Base-by-base conservation (phyloP, 768 basidiomycete genomes). In the Lactifluus piperatus region DNA sequence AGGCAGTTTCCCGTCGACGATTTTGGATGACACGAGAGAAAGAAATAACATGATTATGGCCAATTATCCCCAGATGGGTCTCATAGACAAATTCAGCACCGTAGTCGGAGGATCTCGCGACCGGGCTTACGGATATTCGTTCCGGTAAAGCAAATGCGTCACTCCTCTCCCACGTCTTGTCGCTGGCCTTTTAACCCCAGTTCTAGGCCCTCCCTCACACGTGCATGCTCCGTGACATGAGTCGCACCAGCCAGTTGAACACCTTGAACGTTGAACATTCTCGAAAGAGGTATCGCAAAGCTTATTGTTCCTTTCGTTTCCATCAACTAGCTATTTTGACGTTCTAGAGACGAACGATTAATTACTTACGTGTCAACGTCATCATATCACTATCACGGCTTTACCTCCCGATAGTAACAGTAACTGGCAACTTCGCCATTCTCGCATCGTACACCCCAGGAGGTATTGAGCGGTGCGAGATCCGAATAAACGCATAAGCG, bases 151-250 rank as follows among this genome's bases (percentile, higher is more conserved):
- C 41, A 11, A 47, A 29, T 22, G 51, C 51, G 46, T 54, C 57
- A 54, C 32, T 32, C 37, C 22, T 20, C 18, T 50, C 54, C 54
- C 60, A 61, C 60, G 50, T 11, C 16, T 41, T 51, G 50, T 47
- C 59, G 49, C 29, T 30, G n/a, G n/a, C n/a, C n/a, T 13, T 32
- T 16, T 20, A 43, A 22, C 18, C 3, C 41, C n/a, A 24, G 39
- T 14, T 11, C 36, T 45, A 37, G 34, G 13, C 34, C 34, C 27
- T 29, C 20, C 7, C 22, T 30, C 22, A 29, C 57, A 44, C 50
- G 51, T 52, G 43, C 26, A n/a, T 7, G 32, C 51, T 39, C 37
- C 29, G 36, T 45, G 14, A 45, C 34, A 34, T n/a, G n/a, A n/a
- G n/a, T n/a, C n/a, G n/a, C n/a, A n/a, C n/a, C n/a, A n/a, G 14